These are phyloP conservation scores for Colletotrichum tanaceti DNA, from an alignment of 2,329 filamentous ascomycete genomes.

Conservation along the genomic window DNA sequence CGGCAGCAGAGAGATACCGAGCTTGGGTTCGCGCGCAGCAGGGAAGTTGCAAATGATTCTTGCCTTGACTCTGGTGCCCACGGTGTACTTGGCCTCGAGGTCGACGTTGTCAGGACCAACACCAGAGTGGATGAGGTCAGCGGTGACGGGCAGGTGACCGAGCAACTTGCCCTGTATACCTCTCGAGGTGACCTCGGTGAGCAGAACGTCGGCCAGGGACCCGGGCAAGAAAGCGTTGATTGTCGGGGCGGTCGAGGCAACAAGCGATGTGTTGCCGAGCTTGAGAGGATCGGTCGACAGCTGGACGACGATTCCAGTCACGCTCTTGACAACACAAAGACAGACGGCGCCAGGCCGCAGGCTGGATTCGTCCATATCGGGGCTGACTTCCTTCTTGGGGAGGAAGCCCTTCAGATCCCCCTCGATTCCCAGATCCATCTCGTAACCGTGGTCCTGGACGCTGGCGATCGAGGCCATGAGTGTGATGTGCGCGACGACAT, in stretches of 20 bases:
- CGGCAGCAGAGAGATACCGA: slow-evolving; percentile 89
- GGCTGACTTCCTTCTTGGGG: slow-evolving; percentile 82
- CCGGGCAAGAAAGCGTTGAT: slow-evolving; percentile 93
- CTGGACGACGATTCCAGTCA: slow-evolving; percentile 86
- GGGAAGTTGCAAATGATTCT: slow-evolving; percentile 91
- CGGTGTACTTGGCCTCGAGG: slow-evolving; percentile 81
- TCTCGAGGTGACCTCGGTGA: slow-evolving; percentile 78
- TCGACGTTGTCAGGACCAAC: slow-evolving; percentile 76
- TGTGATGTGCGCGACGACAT: slow-evolving; percentile 79
- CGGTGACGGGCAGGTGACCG: slow-evolving; percentile 89
- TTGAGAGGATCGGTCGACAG: slow-evolving; percentile 80
- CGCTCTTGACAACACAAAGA: slow-evolving; percentile 81
- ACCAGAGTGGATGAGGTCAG: slow-evolving; percentile 90
- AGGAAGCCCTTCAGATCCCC: slow-evolving; percentile 82
- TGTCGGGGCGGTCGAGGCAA: slow-evolving; percentile 80
- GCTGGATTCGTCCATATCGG: slow-evolving; percentile 70
- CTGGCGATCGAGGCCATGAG: slow-evolving; percentile 90
- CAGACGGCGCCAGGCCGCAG: slow-evolving; percentile 87
- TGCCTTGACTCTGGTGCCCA: slow-evolving; percentile 85
- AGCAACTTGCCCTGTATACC: slow-evolving; percentile 93
- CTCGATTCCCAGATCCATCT: slow-evolving; percentile 88
- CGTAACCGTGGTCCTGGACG: slow-evolving; percentile 93
- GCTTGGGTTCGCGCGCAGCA: slow-evolving; percentile 79
- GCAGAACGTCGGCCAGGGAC: slow-evolving; percentile 85
- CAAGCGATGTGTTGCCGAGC: slow-evolving; percentile 73